Percentiles rank a stretch among this genome's conserved stretches.
phyloP scores from a whole-genome alignment of 495 filamentous ascomycete genomes.

The Tuber microsphaerosporum region DNA sequence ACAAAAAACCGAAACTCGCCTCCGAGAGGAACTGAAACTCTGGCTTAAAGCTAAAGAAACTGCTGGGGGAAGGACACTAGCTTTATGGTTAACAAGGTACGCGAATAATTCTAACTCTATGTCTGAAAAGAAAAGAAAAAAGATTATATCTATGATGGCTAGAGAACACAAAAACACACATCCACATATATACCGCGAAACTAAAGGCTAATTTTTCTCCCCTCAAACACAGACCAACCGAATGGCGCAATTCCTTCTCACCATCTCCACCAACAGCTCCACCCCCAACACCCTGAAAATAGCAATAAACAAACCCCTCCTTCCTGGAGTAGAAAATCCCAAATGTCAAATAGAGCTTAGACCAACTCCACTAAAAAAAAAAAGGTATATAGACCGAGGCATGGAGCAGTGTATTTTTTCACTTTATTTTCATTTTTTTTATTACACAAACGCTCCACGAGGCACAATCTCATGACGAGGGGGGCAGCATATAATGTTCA shows the following conservation, averaged over 20 bases:
- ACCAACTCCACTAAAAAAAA: not conserved
- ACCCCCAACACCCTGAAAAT: not conserved
- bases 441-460: not conserved
- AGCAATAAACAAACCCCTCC: not conserved
- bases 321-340: not conserved
- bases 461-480: not conserved
- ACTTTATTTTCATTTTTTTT: too few species aligned
- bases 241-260: not conserved
- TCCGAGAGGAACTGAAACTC: slow-evolving; percentile 33
- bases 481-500: not conserved
- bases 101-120: not conserved
- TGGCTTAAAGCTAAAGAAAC: slow-evolving; percentile 41
- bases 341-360: not conserved
- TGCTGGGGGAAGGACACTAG: slow-evolving; percentile 31
- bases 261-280: not conserved
- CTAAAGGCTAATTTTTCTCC: not conserved
- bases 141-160: slow-evolving; percentile 13
- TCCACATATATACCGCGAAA: not conserved
- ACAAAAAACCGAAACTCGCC: slow-evolving; percentile 18
- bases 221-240: not conserved
- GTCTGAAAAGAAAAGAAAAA: not conserved
- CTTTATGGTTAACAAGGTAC: slow-evolving; percentile 35
- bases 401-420: not conserved
- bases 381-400: not conserved
- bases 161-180: not conserved